A percentile compares a stretch with the other conserved stretches of the same genome.
Evolutionary conservation across 768 basidiomycete species (phyloP).

Genomic region (Boletus subcaerulescens): DNA sequence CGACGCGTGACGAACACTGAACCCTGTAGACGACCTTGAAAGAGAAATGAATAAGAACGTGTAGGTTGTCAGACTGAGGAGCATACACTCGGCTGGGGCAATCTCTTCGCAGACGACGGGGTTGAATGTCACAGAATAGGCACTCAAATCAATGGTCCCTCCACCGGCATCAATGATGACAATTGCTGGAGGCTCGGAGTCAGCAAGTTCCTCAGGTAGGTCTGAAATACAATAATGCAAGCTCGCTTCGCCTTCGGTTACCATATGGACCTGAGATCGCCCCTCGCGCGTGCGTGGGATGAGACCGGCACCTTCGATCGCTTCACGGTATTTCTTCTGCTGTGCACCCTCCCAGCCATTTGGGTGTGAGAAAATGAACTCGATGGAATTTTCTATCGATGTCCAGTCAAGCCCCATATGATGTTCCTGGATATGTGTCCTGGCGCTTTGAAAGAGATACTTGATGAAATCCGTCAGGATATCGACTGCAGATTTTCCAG

Average conservation of each 20-base stretch:
- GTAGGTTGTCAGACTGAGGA: not conserved
- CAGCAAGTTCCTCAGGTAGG: conserved; percentile 16
- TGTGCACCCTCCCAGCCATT: conserved; percentile 25
- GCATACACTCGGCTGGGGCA: conserved; percentile 28
- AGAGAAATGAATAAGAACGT: not conserved
- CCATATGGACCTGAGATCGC: conserved; percentile 16
- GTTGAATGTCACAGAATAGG: conserved; percentile 25
- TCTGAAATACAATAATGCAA: conserved; percentile 39
- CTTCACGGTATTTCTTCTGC: conserved; percentile 19
- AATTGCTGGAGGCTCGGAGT: conserved; percentile 29
- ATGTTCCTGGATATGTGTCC: not conserved
- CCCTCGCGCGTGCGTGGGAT: conserved; percentile 8
- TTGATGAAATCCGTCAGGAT: not conserved
- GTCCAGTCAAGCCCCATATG: not conserved
- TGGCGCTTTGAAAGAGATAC: not conserved
- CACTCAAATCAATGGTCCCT: conserved; percentile 37
- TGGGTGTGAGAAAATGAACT: conserved; percentile 25
- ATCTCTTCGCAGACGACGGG: conserved; percentile 32
- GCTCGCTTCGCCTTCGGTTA: conserved; percentile 25
- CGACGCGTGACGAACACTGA: conserved; percentile 46
- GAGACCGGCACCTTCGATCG: conserved; percentile 23
- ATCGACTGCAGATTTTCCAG: not conserved
- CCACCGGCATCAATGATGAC: conserved; percentile 46
- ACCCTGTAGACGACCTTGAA: conserved; percentile 43
- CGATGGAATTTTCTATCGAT: conserved; percentile 9